Base-by-base conservation (phyloP, 345 rosid species). In the Arabidopsis arenosa region DNA sequence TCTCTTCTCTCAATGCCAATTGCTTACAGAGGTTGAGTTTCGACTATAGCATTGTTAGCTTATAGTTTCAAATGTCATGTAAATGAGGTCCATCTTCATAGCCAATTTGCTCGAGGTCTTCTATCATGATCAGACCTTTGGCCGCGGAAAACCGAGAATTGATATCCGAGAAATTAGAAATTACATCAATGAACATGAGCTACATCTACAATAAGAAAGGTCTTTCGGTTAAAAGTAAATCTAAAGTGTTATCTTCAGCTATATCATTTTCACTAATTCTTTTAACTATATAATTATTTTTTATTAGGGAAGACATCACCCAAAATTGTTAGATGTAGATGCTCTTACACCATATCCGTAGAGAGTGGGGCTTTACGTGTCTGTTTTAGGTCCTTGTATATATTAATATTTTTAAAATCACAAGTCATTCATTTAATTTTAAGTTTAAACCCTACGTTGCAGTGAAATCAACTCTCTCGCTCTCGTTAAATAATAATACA, bases 371-470 rank as follows among this genome's bases (percentile, higher is more conserved):
- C 45, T 40, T 58, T 39, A 67, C 73, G 79, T 67, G 68, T 67
- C 60, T 66, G 1, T 30, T 26, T 58, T 26, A 59, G 44, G 62
- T 66, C 54, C 62, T 39, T 59, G 43, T 67, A 48, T 40, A 58
- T 60, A n/a, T 9, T 53, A 45, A 17, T 15, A 21, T 33, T 33
- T 53, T 55, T 23, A 21, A 23, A 45, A 36, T 26, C 43, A 75
- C 60, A 57, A 35, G 52, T 36, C 26, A 43, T 36, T 35, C 39
- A 45, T 55, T 45, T 23, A 17, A 41, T 23, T 43, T 65, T 43
- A 57, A 57, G 52, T 33, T 66, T 56, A 66, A 58, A 57, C 59
- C 61, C 70, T 51, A 51, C 79, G 74, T 60, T 60, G 63, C 74
- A 39, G 61, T 49, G 47, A 48, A 47, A 44, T 13, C 37, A 40